Evolutionary conservation across 2,329 filamentous ascomycete genomes (phyloP).

Genomic region (Raffaelea deltoideospora): DNA sequence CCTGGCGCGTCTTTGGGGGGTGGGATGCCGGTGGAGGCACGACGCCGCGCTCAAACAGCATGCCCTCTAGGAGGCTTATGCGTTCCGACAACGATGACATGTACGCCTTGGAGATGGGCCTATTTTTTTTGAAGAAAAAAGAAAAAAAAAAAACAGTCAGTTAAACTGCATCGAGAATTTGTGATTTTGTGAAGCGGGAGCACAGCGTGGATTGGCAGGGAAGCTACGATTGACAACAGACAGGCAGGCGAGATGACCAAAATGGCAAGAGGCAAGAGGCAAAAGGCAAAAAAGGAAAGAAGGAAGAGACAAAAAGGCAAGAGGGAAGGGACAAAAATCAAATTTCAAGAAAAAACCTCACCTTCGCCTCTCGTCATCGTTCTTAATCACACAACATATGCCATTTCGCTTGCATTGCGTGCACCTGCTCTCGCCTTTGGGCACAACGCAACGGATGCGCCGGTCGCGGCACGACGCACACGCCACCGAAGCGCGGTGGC

Average conservation of each 20-base stretch:
- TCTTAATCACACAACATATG: slow-evolving; percentile 37
- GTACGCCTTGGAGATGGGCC: slow-evolving; percentile 42
- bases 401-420: slow-evolving; percentile 36
- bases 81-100: slow-evolving; percentile 41
- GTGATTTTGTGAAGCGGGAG: no score
- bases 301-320: no score
- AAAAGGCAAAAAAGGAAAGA: no score
- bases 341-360: no score
- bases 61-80: slow-evolving; percentile 32
- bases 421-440: slow-evolving; percentile 32
- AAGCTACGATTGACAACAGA: no score
- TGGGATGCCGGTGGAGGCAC: slow-evolving; percentile 33
- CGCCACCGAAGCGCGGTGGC: slow-evolving; percentile 36
- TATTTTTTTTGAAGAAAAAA: no score
- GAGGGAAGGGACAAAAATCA: no score
- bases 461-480: slow-evolving; percentile 37
- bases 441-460: slow-evolving; percentile 35
- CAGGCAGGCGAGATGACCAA: no score
- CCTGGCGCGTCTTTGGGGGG: slow-evolving; percentile 34
- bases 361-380: slow-evolving; percentile 40
- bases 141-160: no score
- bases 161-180: no score
- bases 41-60: slow-evolving; percentile 34
- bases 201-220: no score
- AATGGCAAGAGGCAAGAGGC: no score